Percentiles rank a stretch among this genome's conserved stretches.
These are phyloP conservation scores for Epichloe glyceriae DNA, from an alignment of 2,329 filamentous ascomycete genomes.

Conservation along the genomic window DNA sequence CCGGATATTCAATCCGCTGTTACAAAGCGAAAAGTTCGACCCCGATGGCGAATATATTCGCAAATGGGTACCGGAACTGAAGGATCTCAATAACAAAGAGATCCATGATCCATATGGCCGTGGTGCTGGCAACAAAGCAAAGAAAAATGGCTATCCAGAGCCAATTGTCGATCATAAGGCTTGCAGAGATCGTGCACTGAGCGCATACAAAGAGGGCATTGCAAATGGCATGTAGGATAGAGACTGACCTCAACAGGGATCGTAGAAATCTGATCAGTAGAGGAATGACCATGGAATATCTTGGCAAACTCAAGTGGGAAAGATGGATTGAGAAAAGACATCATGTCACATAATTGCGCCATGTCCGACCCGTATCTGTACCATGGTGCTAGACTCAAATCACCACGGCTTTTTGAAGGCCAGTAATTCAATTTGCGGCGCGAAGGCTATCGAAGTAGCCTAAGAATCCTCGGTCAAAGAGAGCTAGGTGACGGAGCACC, in stretches of 20 bases:
- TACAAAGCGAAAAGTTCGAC: slow-evolving; percentile 83
- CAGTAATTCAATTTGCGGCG: slow-evolving; percentile 43
- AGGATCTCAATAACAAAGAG: slow-evolving; percentile 47
- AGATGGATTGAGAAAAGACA: background rate
- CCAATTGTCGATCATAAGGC: slow-evolving; percentile 64
- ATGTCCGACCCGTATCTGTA: slow-evolving; percentile 57
- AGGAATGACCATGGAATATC: background rate
- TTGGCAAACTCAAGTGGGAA: background rate
- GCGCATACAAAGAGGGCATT: slow-evolving; percentile 50
- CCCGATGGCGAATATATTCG: slow-evolving; percentile 66
- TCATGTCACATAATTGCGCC: background rate
- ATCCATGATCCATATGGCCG: slow-evolving; percentile 72
- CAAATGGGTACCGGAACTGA: slow-evolving; percentile 69
- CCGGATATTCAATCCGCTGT: slow-evolving; percentile 72
- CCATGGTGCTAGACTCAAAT: slow-evolving; percentile 39
- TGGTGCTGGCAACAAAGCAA: slow-evolving; percentile 44
- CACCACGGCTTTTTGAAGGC: slow-evolving; percentile 49
- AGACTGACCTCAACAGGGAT: background rate
- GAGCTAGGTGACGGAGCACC: slow-evolving; percentile 12
- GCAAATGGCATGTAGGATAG: slow-evolving; percentile 15
- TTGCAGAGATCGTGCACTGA: slow-evolving; percentile 52
- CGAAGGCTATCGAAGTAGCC: slow-evolving; percentile 43
- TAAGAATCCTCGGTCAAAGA: slow-evolving; percentile 38
- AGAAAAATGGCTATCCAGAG: slow-evolving; percentile 58
- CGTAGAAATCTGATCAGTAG: too few species aligned